Percentiles rank a stretch among this genome's conserved stretches.
These are phyloP conservation scores for Hymenoscyphus linearis DNA, from an alignment of 2,329 filamentous ascomycete species.

Conservation along the genomic window DNA sequence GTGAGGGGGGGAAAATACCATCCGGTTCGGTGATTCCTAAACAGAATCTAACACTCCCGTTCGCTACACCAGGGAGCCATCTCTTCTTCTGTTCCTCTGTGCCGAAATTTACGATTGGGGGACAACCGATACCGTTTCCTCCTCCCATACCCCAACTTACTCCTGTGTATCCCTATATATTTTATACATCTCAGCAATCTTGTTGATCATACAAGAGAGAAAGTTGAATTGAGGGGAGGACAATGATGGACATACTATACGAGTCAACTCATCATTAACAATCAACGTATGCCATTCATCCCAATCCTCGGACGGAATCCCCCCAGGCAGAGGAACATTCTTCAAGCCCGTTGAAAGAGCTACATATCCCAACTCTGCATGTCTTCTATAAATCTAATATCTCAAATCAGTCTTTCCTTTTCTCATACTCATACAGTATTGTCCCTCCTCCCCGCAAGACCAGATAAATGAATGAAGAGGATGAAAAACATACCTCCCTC, in stretches of 20 bases:
- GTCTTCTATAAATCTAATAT: constrained; percentile 22
- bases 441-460: background rate
- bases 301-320: constrained; percentile 43
- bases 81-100: constrained; percentile 51
- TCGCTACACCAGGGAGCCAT: constrained; percentile 55
- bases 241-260: constrained; percentile 34
- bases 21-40: constrained; percentile 61
- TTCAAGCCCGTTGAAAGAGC: constrained; percentile 34
- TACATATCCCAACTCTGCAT: constrained; percentile 31
- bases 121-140: constrained; percentile 56
- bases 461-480: constrained; percentile 2
- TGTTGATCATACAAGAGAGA: background rate
- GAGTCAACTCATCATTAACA: constrained; percentile 48
- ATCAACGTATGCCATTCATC: constrained; percentile 54
- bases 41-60: constrained; percentile 55
- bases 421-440: background rate
- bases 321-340: constrained; percentile 39
- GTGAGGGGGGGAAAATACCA: constrained; percentile 34
- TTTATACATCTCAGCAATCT: constrained; percentile 6
- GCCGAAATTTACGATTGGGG: constrained; percentile 59
- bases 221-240: background rate
- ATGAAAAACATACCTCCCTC: constrained; percentile 33
- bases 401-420: background rate
- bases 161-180: constrained; percentile 43
- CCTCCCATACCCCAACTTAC: constrained; percentile 54